Conservation (phyloP, 257 asterid species). For the Paraleonurus japonicus region DNA sequence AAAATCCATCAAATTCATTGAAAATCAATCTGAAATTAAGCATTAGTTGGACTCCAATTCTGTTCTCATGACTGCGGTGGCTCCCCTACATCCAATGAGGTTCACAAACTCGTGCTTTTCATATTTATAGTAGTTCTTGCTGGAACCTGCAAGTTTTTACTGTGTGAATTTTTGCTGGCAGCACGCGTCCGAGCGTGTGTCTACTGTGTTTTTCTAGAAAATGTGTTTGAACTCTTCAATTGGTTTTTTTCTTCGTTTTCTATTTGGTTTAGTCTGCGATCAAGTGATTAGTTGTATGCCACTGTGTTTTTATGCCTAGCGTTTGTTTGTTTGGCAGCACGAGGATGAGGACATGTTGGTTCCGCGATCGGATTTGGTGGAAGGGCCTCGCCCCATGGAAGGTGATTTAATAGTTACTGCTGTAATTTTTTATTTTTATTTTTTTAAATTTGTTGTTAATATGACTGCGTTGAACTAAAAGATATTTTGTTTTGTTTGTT, state of each 20-base stretch:
- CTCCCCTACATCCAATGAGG: conserved; percentile 39
- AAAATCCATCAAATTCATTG: conserved; percentile 14
- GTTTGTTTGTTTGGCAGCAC: conserved; percentile 43
- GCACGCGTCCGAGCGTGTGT: neutral
- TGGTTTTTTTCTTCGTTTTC: conserved; percentile 1
- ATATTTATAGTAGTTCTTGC: conserved; percentile 12
- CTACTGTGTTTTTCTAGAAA: conserved; percentile 10
- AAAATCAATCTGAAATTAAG: neutral
- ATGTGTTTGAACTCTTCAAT: conserved; percentile 18
- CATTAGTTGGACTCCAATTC: neutral
- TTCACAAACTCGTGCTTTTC: conserved; percentile 12
- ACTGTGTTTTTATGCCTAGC: conserved; percentile 12
- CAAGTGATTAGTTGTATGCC: conserved; percentile 29
- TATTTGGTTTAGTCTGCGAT: conserved; percentile 26
- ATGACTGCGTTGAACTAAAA: neutral
- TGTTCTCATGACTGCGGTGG: conserved; percentile 29
- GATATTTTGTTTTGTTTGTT: neutral
- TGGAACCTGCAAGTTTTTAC: conserved; percentile 4
- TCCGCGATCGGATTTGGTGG: conserved; percentile 66
- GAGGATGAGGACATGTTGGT: conserved; percentile 86
- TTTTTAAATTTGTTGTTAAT: neutral
- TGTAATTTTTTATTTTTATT: neutral
- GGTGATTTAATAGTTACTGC: conserved; percentile 36
- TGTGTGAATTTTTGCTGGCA: neutral
- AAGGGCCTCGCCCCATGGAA: conserved; percentile 81